Conservation (phyloP, 2,329 filamentous ascomycete species). For the Alternaria gansuensis region DNA sequence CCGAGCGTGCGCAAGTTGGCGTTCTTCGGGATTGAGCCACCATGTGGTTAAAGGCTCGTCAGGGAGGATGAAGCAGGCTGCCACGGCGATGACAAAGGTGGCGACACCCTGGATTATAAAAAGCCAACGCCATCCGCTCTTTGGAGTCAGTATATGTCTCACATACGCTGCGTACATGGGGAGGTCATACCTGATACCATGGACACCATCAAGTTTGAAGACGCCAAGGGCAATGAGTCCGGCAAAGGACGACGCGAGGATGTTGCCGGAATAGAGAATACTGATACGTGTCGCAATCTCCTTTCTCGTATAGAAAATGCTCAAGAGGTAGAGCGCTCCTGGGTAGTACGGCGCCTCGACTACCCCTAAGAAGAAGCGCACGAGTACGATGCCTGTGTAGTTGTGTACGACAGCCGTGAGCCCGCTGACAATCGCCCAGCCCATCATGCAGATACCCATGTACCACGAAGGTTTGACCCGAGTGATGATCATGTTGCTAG, state of each 20-base stretch:
- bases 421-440: conserved; percentile 45
- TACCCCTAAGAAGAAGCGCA: conserved; percentile 45
- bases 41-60: conserved; percentile 49
- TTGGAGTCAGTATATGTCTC: not conserved
- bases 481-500: not conserved
- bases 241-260: conserved; percentile 27
- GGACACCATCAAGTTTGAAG: conserved; percentile 31
- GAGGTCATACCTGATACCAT: conserved; percentile 21
- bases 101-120: conserved; percentile 40
- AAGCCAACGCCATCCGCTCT: conserved; percentile 26
- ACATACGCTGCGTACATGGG: conserved; percentile 11
- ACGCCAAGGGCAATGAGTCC: conserved; percentile 30
- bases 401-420: conserved; percentile 40
- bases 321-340: conserved; percentile 67
- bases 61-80: conserved; percentile 49
- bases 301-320: conserved; percentile 70
- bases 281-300: conserved; percentile 41
- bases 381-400: conserved; percentile 42
- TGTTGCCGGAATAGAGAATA: conserved; percentile 27
- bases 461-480: conserved; percentile 33
- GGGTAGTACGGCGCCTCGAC: conserved; percentile 62
- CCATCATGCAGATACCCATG: conserved; percentile 42
- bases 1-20: conserved; percentile 46
- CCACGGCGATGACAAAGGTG: conserved; percentile 38
- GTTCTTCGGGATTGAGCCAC: conserved; percentile 58